Evolutionary conservation across 768 basidiomycete genomes (phyloP).

Genomic region (Leccinum barrowsii): DNA sequence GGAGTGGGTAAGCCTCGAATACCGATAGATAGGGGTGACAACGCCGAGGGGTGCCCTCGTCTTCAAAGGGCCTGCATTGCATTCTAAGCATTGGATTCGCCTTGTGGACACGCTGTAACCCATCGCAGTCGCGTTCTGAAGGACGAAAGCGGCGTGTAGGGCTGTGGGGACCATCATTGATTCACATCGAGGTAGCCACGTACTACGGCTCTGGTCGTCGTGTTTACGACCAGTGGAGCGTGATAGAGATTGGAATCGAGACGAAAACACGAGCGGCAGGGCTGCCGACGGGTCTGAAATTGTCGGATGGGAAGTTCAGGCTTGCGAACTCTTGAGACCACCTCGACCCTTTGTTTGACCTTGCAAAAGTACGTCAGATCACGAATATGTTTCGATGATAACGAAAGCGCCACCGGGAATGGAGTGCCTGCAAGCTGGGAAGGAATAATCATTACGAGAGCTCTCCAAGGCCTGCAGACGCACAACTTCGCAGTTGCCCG

Average conservation of each 20-base stretch:
- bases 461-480: not conserved
- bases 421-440: not conserved
- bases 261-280: not conserved
- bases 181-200: conserved; percentile 5
- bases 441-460: not conserved
- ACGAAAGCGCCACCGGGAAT: not conserved
- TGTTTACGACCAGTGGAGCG: conserved; percentile 1
- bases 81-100: not conserved
- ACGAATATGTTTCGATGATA: not conserved
- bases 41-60: not conserved
- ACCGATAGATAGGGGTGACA: not conserved
- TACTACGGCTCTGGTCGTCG: not conserved
- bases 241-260: not conserved
- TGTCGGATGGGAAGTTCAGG: not conserved
- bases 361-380: not conserved
- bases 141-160: conserved; percentile 1
- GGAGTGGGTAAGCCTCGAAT: not conserved
- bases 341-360: not conserved
- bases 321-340: not conserved
- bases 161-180: conserved; percentile 6
- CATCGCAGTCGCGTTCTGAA: conserved; percentile 5
- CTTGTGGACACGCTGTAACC: conserved; percentile 4
- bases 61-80: not conserved
- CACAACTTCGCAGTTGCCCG: not conserved
- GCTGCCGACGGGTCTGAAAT: not conserved